Evolutionary conservation across 352 stramenopile genomes (phyloP).

Genomic region (Halophytophthora batemanensis): DNA sequence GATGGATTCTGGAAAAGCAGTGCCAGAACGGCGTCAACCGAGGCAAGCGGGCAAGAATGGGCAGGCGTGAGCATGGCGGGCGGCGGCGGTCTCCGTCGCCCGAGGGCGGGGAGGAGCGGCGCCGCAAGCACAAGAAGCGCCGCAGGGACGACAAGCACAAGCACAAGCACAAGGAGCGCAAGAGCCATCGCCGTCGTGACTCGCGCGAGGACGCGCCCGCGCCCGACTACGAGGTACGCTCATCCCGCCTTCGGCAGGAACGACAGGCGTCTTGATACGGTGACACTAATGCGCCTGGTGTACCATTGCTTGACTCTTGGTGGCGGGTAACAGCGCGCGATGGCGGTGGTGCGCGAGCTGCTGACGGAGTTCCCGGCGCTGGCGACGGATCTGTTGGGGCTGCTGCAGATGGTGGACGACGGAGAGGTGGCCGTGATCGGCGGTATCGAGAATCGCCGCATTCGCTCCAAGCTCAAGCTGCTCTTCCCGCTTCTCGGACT

Average conservation of each 20-base stretch:
- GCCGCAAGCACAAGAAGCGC: slow-evolving; percentile 31
- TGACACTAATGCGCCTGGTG: neutral
- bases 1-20: too few species aligned
- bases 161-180: slow-evolving; percentile 25
- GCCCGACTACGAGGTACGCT: slow-evolving; percentile 21
- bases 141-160: slow-evolving; percentile 18
- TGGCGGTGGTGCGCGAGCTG: slow-evolving; percentile 49
- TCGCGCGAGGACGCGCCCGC: slow-evolving; percentile 10
- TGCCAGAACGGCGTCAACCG: too few species aligned
- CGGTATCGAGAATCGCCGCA: slow-evolving; percentile 69
- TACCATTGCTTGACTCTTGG: neutral
- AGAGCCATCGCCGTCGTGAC: slow-evolving; percentile 12
- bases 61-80: slow-evolving; percentile 28
- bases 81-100: slow-evolving; percentile 3
- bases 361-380: slow-evolving; percentile 68
- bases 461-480: slow-evolving; percentile 56
- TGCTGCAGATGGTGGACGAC: slow-evolving; percentile 79
- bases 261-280: neutral
- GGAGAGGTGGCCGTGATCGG: slow-evolving; percentile 73
- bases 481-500: slow-evolving; percentile 76
- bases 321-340: slow-evolving; percentile 22
- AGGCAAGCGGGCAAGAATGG: slow-evolving; percentile 17
- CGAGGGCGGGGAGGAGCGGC: slow-evolving; percentile 26
- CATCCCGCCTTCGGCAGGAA: neutral
- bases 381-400: slow-evolving; percentile 47